These are phyloP conservation scores for Cryphonectria parasitica DNA, from an alignment of 2,329 filamentous ascomycete genomes.

Conservation along the genomic window DNA sequence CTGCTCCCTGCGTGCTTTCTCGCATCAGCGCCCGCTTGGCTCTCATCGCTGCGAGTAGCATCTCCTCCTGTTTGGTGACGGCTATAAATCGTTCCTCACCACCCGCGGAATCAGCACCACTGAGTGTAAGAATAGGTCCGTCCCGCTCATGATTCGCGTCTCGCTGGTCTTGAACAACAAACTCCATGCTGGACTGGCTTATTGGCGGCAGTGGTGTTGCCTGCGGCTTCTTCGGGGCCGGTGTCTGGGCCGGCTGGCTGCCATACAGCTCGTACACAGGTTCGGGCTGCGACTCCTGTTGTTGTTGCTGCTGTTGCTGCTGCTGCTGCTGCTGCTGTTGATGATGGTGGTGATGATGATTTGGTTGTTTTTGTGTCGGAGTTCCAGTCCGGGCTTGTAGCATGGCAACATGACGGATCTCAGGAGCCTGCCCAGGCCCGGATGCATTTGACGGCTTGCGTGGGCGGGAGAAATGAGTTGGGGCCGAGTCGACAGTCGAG, in stretches of 20 bases:
- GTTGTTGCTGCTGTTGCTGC: not conserved
- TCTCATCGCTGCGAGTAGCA: slow-evolving; percentile 60
- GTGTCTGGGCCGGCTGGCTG: slow-evolving; percentile 31
- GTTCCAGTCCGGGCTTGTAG: slow-evolving; percentile 19
- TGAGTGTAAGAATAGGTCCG: slow-evolving; percentile 40
- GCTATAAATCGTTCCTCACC: slow-evolving; percentile 56
- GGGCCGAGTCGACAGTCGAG: slow-evolving; percentile 24
- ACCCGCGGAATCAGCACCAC: slow-evolving; percentile 30
- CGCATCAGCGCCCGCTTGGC: slow-evolving; percentile 61
- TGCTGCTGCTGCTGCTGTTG: too few species aligned
- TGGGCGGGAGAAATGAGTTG: slow-evolving; percentile 23
- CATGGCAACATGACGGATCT: slow-evolving; percentile 27
- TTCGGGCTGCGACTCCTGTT: slow-evolving; percentile 14
- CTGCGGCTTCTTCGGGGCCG: slow-evolving; percentile 35
- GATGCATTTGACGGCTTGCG: slow-evolving; percentile 9
- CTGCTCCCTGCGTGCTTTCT: slow-evolving; percentile 39
- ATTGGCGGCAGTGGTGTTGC: slow-evolving; percentile 45
- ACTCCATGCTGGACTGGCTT: slow-evolving; percentile 57
- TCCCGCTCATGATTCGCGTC: slow-evolving; percentile 30
- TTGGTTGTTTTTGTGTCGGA: slow-evolving; percentile 14
- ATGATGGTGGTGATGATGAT: too few species aligned
- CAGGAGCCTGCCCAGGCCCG: slow-evolving; percentile 11
- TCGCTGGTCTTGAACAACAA: slow-evolving; percentile 46
- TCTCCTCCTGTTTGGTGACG: slow-evolving; percentile 61
- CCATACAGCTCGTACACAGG: slow-evolving; percentile 22